These are phyloP conservation scores for Lipomyces yamadae DNA, from an alignment of 805 yeast species.

Conservation along the genomic window DNA sequence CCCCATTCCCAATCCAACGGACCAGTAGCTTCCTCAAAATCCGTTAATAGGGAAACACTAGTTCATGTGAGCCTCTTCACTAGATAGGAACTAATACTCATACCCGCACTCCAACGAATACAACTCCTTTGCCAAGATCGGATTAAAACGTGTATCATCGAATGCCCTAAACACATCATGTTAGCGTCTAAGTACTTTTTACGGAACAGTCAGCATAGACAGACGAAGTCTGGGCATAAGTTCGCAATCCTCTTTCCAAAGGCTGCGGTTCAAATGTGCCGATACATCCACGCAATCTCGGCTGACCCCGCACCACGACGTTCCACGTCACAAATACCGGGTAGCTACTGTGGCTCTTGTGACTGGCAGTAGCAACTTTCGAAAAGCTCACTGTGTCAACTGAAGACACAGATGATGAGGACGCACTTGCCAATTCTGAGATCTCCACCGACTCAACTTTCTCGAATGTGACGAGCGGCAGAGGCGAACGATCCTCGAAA, in stretches of 20 bases:
- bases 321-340: conserved; percentile 94
- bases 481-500: conserved; percentile 24
- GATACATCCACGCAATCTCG: conserved; percentile 81
- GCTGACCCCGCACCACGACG: conserved; percentile 37
- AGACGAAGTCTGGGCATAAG: conserved; percentile 63
- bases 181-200: conserved; percentile 13
- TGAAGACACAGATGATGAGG: conserved; percentile 12
- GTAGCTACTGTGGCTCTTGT: conserved; percentile 30
- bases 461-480: conserved; percentile 29
- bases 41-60: conserved; percentile 65
- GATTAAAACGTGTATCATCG: conserved; percentile 76
- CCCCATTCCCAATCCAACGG: conserved; percentile 82
- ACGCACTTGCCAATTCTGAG: conserved; percentile 7
- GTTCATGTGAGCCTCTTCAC: conserved; percentile 8
- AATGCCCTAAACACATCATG: conserved; percentile 55
- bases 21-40: conserved; percentile 59
- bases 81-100: not conserved
- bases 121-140: conserved; percentile 63
- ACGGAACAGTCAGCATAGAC: conserved; percentile 32
- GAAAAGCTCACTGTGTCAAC: not conserved
- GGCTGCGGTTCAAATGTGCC: conserved; percentile 75
- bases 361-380: conserved; percentile 1
- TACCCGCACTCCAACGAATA: conserved; percentile 54
- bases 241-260: conserved; percentile 61
- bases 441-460: conserved; percentile 8